phyloP scores from a whole-genome alignment of 805 yeast genomes.

The Candida broadrunensis region DNA sequence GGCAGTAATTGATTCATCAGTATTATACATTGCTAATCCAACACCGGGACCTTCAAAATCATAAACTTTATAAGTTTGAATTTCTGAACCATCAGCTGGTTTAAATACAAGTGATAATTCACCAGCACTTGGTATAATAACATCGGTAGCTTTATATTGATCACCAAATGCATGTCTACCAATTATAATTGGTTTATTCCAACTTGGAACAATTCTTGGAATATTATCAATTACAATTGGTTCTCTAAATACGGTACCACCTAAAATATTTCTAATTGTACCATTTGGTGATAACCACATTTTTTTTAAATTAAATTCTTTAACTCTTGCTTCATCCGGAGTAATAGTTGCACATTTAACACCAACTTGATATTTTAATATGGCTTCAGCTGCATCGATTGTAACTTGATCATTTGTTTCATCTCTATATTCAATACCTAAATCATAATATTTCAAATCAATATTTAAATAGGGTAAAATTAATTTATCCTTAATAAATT shows the following conservation, averaged over 20 bases:
- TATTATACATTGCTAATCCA: constrained; percentile 92
- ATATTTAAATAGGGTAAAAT: constrained; percentile 82
- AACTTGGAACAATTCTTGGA: constrained; percentile 84
- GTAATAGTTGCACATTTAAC: constrained; percentile 98
- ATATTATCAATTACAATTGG: constrained; percentile 88
- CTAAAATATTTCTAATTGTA: constrained; percentile 90
- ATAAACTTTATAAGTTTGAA: constrained; percentile 58
- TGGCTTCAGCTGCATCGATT: constrained; percentile 85
- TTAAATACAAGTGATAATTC: constrained; percentile 72
- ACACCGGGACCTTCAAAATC: constrained; percentile 74
- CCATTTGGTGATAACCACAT: constrained; percentile 99
- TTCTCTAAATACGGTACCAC: constrained; percentile 96
- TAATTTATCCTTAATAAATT: constrained; percentile 79
- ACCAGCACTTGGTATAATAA: constrained; percentile 78
- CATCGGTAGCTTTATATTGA: constrained; percentile 91
- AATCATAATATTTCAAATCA: constrained; percentile 87
- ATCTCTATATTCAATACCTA: constrained; percentile 85
- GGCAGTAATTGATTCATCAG: constrained; percentile 84
- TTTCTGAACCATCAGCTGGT: constrained; percentile 61
- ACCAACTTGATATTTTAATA: constrained; percentile 84
- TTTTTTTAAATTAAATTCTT: constrained; percentile 85
- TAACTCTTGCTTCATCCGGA: constrained; percentile 95
- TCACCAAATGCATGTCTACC: constrained; percentile 98
- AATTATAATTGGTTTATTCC: constrained; percentile 94
- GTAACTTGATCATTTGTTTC: constrained; percentile 87